Base-by-base conservation (phyloP, 2,329 filamentous ascomycete species). In the Xylaria polymorpha region DNA sequence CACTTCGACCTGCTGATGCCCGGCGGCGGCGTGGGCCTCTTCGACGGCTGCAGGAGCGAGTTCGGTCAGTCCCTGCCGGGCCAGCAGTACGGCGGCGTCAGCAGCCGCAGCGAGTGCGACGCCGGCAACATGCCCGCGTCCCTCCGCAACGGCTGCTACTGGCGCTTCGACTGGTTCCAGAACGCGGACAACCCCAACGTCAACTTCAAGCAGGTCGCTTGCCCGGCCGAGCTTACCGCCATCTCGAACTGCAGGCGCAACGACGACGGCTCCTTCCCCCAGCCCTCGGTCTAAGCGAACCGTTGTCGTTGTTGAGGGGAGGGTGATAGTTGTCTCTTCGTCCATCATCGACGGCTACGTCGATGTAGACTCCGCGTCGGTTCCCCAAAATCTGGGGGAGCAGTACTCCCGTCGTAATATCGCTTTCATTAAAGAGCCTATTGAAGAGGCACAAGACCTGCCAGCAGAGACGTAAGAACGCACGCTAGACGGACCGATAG, bases 121-220 rank as follows among this genome's bases (percentile, higher is more conserved):
- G 29, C 41, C 12, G 1, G 68, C 39, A 71, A 72, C 29, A 82
- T 87, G 76, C 85, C 85, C 5, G 72, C 74, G 1, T 73, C 73
- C 4, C 77, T 87, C 2, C 79, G 83, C 73, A 73, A 75, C 7
- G 85, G 85, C 12, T 87, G 85, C 74, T 78, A 83, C 72, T 88
- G 84, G 81, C 83, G 85, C 61, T 87, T 85, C 70, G 83, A 85
- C 73, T 87, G 84, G 84, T 86, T 87, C 75, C 73, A 81, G 57
- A 80, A 80, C 68, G 81, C 84, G 32, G 82, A 86, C 69, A 86
- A 86, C 74, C 84, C 84, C 4, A 73, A 64, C 6, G 79, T 86
- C 43, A 79, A 75, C 35, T 87, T 83, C 76, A 78, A 81, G 73
- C 79, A 83, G 71, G 84, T 87, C 15, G 75, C 79, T 25, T 87